These are phyloP conservation scores for Cryptococcus depauperatus DNA, from an alignment of 1,284 basidiomycete species.

Conservation along the genomic window DNA sequence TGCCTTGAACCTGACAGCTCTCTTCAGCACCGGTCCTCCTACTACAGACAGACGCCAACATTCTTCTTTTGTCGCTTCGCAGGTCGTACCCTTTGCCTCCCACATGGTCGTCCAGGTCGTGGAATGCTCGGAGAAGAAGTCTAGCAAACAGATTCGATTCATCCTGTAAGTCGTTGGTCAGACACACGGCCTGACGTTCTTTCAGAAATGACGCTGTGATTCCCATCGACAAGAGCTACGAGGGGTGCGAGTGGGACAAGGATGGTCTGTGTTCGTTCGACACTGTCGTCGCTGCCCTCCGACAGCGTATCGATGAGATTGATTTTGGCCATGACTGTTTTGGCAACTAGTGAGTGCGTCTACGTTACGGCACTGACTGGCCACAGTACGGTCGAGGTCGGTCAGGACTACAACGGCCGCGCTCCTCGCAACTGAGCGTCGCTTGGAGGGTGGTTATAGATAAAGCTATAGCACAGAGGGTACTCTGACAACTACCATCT, in stretches of 20 bases:
- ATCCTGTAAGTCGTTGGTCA: constrained; percentile 24
- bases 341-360: constrained; percentile 58
- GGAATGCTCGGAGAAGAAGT: constrained; percentile 25
- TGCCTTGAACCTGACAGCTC: constrained; percentile 59
- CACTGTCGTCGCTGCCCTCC: constrained; percentile 63
- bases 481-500: too few species aligned
- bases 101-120: constrained; percentile 38
- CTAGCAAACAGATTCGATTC: constrained; percentile 41
- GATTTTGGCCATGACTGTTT: constrained; percentile 70
- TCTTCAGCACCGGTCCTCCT: constrained; percentile 28
- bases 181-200: not conserved
- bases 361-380: not conserved
- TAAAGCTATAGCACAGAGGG: too few species aligned
- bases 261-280: constrained; percentile 74
- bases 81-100: constrained; percentile 68
- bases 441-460: too few species aligned
- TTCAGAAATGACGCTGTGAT: constrained; percentile 76
- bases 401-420: constrained; percentile 24
- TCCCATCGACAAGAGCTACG: constrained; percentile 62
- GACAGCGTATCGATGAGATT: constrained; percentile 58
- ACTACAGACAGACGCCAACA: constrained; percentile 13
- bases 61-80: constrained; percentile 54
- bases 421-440: constrained; percentile 7
- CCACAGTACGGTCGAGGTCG: constrained; percentile 16
- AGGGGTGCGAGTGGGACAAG: constrained; percentile 57